Evolutionary conservation across 306 rosid species (phyloP).

Genomic region (Trifolium dubium): DNA sequence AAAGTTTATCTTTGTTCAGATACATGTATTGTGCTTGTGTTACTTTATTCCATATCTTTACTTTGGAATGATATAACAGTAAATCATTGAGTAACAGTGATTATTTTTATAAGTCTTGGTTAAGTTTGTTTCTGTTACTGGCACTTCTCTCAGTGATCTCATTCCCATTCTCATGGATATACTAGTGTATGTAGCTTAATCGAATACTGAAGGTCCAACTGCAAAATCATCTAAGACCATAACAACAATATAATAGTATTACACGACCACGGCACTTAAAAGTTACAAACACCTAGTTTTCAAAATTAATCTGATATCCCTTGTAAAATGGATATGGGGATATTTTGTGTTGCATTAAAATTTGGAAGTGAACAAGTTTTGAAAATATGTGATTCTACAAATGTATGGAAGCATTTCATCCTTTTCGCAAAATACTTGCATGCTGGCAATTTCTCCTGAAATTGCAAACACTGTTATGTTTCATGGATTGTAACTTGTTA

Average conservation of each 20-base stretch:
- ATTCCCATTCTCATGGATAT: constrained; percentile 10
- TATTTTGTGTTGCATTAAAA: background rate
- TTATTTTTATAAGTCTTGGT: background rate
- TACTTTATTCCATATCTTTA: background rate
- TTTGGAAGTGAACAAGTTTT: background rate
- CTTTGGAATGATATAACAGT: background rate
- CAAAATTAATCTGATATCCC: background rate
- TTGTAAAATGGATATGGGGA: background rate
- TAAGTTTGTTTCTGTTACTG: constrained; percentile 3
- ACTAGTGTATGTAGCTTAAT: constrained; percentile 19
- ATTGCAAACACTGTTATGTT: background rate
- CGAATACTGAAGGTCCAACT: constrained; percentile 3
- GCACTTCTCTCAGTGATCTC: background rate
- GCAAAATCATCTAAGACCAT: constrained; percentile 14
- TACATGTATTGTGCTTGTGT: background rate
- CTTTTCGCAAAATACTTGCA: background rate
- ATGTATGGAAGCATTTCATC: background rate
- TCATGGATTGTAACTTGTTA: background rate
- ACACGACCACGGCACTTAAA: background rate
- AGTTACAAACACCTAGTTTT: background rate
- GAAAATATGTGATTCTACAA: constrained; percentile 14
- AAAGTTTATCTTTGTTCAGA: background rate
- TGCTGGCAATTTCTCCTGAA: background rate
- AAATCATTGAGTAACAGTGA: background rate
- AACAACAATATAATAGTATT: background rate